A percentile compares a stretch with the other conserved stretches of the same genome.
phyloP scores from a whole-genome alignment of 2,329 filamentous ascomycete genomes.

The Onygena corvina region DNA sequence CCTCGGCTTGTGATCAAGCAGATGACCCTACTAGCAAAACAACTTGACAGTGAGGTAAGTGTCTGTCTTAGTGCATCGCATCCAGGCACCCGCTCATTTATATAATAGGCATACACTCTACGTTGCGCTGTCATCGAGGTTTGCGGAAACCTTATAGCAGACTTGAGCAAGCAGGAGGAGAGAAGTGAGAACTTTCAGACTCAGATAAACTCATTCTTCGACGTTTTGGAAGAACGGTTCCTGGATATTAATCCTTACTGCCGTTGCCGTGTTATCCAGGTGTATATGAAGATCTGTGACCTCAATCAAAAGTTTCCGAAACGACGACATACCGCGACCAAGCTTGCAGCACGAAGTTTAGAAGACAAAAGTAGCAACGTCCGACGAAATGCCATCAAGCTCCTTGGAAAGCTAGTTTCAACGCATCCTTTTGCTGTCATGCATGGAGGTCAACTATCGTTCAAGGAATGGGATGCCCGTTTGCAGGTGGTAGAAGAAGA shows the following conservation, averaged over 20 bases:
- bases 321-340: constrained; percentile 71
- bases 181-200: constrained; percentile 85
- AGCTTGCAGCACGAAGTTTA: constrained; percentile 75
- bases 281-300: constrained; percentile 82
- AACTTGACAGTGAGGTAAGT: constrained; percentile 81
- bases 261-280: constrained; percentile 79
- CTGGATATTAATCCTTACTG: constrained; percentile 95
- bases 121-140: constrained; percentile 92
- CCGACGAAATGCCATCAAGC: constrained; percentile 83
- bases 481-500: constrained; percentile 74
- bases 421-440: constrained; percentile 90
- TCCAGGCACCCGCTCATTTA: not conserved
- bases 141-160: constrained; percentile 84
- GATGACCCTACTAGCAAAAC: constrained; percentile 87
- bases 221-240: constrained; percentile 91
- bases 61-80: not conserved
- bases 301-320: constrained; percentile 95
- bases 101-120: constrained; percentile 66
- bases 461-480: constrained; percentile 73
- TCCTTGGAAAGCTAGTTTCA: constrained; percentile 75
- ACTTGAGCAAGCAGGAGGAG: constrained; percentile 84
- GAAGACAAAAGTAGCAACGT: constrained; percentile 99
- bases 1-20: constrained; percentile 92
- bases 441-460: constrained; percentile 74
- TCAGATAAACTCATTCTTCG: constrained; percentile 93